These are phyloP conservation scores for Starmerella scarabaei DNA, from an alignment of 805 yeast genomes.

Conservation along the genomic window DNA sequence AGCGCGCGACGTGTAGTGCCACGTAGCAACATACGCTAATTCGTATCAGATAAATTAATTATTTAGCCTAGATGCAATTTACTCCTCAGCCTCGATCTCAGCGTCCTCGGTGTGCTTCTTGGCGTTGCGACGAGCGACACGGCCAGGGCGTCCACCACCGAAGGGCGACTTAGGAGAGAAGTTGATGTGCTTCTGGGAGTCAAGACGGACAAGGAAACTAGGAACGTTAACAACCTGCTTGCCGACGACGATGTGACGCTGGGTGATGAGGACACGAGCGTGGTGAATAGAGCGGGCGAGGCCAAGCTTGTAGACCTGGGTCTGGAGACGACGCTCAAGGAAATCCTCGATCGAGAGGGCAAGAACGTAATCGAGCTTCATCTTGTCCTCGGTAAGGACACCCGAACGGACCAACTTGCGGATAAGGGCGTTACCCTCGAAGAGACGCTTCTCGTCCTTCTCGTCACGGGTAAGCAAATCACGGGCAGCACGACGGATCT, in stretches of 20 bases:
- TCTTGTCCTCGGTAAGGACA: conserved; percentile 97
- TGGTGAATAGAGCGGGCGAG: conserved; percentile 99
- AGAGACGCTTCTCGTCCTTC: conserved; percentile 99
- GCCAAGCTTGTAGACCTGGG: conserved; percentile 99
- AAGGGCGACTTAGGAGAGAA: conserved; percentile 97
- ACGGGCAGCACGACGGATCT: conserved; percentile 99
- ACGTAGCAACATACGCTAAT: background rate
- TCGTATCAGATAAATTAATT: conserved; percentile 10
- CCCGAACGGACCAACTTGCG: conserved; percentile 99
- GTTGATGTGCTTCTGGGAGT: conserved; percentile 99
- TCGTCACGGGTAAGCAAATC: conserved; percentile 99
- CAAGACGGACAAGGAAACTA: conserved; percentile 98
- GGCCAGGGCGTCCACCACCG: conserved; percentile 99
- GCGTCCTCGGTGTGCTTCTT: conserved; percentile 52
- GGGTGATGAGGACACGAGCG: conserved; percentile 97
- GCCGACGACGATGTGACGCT: conserved; percentile 99
- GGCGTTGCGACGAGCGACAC: conserved; percentile 92
- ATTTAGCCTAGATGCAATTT: conserved; percentile 3
- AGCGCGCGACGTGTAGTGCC: no score
- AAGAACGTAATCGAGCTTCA: conserved; percentile 99
- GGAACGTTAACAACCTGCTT: conserved; percentile 98
- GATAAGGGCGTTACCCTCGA: conserved; percentile 99
- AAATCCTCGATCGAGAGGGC: conserved; percentile 97
- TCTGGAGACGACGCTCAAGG: conserved; percentile 99
- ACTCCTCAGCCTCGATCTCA: conserved; percentile 59